A percentile compares a stretch with the other conserved stretches of the same genome.
Conservation (phyloP, 1,284 basidiomycete genomes). For the Boletus mariae region DNA sequence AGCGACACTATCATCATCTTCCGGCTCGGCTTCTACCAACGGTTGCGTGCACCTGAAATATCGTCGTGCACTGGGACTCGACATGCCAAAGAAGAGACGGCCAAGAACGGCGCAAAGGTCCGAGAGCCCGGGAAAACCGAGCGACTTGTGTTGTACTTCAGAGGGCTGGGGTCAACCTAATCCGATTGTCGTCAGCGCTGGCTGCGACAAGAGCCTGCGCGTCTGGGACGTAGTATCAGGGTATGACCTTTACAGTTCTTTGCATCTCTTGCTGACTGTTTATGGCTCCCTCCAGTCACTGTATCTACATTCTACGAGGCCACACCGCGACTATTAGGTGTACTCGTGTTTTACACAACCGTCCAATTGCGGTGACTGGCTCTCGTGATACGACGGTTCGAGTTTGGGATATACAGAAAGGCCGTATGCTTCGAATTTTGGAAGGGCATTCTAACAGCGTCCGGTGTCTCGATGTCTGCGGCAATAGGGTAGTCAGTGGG, state of each 20-base stretch:
- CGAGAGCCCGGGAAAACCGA: constrained; percentile 37
- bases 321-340: constrained; percentile 93
- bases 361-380: constrained; percentile 87
- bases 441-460: constrained; percentile 83
- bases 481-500: constrained; percentile 79
- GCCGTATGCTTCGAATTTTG: constrained; percentile 66
- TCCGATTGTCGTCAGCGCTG: constrained; percentile 84
- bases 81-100: constrained; percentile 17
- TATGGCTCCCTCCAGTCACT: constrained; percentile 47
- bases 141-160: constrained; percentile 62
- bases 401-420: constrained; percentile 91
- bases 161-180: constrained; percentile 58
- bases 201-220: constrained; percentile 85
- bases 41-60: constrained; percentile 29
- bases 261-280: constrained; percentile 3
- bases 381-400: constrained; percentile 84
- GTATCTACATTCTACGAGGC: constrained; percentile 77
- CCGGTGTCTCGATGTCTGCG: constrained; percentile 84
- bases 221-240: constrained; percentile 92
- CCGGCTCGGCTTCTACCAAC: constrained; percentile 12
- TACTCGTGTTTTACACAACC: constrained; percentile 82
- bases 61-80: constrained; percentile 30
- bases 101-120: constrained; percentile 8
- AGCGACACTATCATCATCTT: not conserved
- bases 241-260: constrained; percentile 38